phyloP scores from a whole-genome alignment of 768 basidiomycete genomes.

The Lentinula raphanica region DNA sequence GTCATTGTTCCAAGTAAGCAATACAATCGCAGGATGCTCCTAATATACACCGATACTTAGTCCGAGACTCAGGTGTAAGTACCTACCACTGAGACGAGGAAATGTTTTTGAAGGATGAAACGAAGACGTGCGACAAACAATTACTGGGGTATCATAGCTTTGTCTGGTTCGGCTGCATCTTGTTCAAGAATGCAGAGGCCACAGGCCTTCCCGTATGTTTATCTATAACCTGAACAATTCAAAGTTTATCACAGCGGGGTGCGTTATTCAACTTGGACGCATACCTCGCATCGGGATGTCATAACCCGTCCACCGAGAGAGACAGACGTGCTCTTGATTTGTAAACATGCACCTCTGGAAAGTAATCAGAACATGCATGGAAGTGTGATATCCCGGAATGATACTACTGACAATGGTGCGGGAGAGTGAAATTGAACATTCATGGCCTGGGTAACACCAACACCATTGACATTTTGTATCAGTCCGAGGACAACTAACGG shows the following conservation, averaged over 20 bases:
- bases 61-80: not conserved
- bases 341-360: conserved; percentile 51
- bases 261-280: conserved; percentile 11
- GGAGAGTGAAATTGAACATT: conserved; percentile 68
- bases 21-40: not conserved
- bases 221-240: conserved; percentile 45
- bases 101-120: not conserved
- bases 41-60: not conserved
- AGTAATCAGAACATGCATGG: not conserved
- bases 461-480: conserved; percentile 56
- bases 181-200: conserved; percentile 64
- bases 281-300: conserved; percentile 67
- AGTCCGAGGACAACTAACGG: conserved; percentile 65
- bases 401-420: conserved; percentile 51
- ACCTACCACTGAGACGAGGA: not conserved
- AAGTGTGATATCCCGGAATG: not conserved
- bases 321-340: conserved; percentile 58
- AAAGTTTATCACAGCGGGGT: not conserved
- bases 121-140: not conserved
- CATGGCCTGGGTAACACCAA: conserved; percentile 71
- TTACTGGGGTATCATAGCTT: conserved; percentile 35
- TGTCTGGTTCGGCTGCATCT: conserved; percentile 60
- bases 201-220: conserved; percentile 52
- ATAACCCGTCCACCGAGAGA: conserved; percentile 66
- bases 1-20: not conserved